These are phyloP conservation scores for Solanum paucissectum DNA, from an alignment of 257 asterid species.

Conservation along the genomic window DNA sequence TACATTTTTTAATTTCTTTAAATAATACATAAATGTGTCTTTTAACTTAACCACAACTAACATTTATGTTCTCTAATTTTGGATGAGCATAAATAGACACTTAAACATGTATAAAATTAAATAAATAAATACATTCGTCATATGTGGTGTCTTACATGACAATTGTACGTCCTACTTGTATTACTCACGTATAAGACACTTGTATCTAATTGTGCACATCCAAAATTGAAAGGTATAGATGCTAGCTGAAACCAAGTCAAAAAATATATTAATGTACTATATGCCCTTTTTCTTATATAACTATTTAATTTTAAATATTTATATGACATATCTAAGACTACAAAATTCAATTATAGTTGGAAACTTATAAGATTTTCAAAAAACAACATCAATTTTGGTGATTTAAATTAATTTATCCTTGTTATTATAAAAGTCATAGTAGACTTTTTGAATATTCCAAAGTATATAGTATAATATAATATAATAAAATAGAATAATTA, in stretches of 20 bases:
- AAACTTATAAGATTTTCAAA: background rate
- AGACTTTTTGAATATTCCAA: background rate
- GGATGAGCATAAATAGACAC: too few species aligned
- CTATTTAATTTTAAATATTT: background rate
- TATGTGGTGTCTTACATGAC: background rate
- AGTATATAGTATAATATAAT: background rate
- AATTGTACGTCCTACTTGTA: background rate
- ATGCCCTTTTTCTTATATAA: background rate
- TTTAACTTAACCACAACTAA: too few species aligned
- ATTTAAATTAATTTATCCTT: background rate
- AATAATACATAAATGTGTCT: background rate
- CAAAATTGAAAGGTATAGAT: too few species aligned
- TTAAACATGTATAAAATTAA: too few species aligned
- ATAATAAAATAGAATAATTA: background rate
- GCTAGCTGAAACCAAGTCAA: too few species aligned
- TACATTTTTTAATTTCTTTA: background rate
- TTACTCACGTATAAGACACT: background rate
- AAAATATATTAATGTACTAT: rapidly evolving
- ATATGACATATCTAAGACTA: background rate
- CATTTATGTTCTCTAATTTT: too few species aligned
- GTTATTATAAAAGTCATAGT: background rate
- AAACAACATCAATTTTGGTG: background rate
- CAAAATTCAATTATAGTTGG: background rate
- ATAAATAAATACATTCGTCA: background rate
- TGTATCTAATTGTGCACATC: background rate